These are phyloP conservation scores for Cinnamomum chago DNA, from an alignment of 164 flowering plant species.

Conservation along the genomic window DNA sequence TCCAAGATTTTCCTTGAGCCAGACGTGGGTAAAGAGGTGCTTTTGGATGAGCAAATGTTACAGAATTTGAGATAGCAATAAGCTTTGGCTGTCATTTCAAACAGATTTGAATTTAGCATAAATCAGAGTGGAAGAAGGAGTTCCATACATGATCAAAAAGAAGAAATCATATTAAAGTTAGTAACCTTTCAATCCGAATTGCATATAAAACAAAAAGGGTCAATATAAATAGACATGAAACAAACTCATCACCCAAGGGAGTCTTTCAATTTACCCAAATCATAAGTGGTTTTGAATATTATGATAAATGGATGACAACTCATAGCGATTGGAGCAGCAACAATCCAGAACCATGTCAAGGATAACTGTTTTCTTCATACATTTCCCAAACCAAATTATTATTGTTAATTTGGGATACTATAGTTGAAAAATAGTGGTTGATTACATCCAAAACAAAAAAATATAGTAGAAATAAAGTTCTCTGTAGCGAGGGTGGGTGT, in stretches of 20 bases:
- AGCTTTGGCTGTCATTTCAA: constrained; percentile 59
- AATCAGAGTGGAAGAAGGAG: not conserved
- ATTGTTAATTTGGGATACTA: too few relatives aligned
- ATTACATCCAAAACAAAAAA: too few relatives aligned
- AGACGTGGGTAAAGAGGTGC: constrained; percentile 87
- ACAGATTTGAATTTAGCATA: not conserved
- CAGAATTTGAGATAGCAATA: constrained; percentile 61
- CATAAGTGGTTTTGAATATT: not conserved
- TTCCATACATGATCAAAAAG: not conserved
- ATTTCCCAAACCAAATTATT: too few relatives aligned
- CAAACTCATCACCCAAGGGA: not conserved
- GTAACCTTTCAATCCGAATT: not conserved
- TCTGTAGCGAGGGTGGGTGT: too few relatives aligned
- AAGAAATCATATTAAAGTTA: not conserved
- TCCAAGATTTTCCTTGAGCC: constrained; percentile 81
- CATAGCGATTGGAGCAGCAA: not conserved
- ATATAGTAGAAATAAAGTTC: too few relatives aligned
- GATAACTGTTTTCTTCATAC: too few relatives aligned
- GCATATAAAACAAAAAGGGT: not conserved
- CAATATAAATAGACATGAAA: not conserved
- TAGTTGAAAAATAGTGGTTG: too few relatives aligned
- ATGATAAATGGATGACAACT: not conserved
- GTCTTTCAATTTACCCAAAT: not conserved
- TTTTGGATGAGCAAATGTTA: constrained; percentile 65
- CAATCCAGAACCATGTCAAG: not conserved